These are phyloP conservation scores for Calamus simplicifolius DNA, from an alignment of 176 grass and related monocot species.

Conservation along the genomic window DNA sequence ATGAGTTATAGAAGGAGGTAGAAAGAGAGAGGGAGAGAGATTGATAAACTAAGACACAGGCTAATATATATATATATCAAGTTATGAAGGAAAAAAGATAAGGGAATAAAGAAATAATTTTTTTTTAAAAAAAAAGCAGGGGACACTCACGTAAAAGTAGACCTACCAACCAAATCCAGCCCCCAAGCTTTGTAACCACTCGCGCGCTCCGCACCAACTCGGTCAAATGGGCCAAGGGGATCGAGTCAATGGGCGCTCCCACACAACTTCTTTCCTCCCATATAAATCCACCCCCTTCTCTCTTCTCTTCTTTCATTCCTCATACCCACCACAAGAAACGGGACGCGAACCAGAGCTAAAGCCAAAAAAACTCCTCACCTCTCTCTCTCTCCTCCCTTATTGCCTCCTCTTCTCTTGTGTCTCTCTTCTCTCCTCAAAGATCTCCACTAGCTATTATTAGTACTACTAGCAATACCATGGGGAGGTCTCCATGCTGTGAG, in stretches of 20 bases:
- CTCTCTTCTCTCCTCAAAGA: too few species aligned
- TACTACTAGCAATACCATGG: background rate
- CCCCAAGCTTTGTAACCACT: background rate
- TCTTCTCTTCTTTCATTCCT: background rate
- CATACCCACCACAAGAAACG: background rate
- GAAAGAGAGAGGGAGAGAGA: background rate
- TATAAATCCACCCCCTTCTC: background rate
- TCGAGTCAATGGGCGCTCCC: slow-evolving; percentile 8
- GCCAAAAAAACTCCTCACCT: too few species aligned
- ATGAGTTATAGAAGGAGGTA: background rate
- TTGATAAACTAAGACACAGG: background rate
- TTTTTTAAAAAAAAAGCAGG: background rate
- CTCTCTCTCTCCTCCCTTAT: background rate
- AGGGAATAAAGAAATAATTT: background rate
- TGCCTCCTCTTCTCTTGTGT: too few species aligned
- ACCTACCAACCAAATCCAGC: slow-evolving; percentile 16
- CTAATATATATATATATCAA: too few species aligned
- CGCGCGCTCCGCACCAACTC: slow-evolving; percentile 1
- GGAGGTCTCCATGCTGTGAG: slow-evolving; percentile 28
- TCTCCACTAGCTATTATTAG: too few species aligned
- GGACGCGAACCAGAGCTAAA: too few species aligned
- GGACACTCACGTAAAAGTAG: slow-evolving; percentile 1
- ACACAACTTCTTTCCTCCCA: background rate
- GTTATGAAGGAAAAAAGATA: too few species aligned
- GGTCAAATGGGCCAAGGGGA: slow-evolving; percentile 8